These are phyloP conservation scores for Xylariaceae sp. DNA, from an alignment of 2,329 filamentous ascomycete genomes.

Conservation along the genomic window DNA sequence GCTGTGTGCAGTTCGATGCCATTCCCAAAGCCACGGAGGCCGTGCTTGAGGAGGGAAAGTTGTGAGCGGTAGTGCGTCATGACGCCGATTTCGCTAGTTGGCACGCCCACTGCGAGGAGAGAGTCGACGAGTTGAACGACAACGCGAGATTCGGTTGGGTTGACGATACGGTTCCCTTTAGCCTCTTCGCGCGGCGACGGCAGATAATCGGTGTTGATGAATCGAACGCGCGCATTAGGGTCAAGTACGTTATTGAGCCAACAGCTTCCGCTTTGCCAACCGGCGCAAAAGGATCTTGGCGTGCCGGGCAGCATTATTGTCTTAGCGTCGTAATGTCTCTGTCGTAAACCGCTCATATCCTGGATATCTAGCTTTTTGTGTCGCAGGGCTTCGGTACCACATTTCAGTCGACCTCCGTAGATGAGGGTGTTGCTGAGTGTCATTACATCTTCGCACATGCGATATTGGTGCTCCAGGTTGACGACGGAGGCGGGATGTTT, in stretches of 20 bases:
- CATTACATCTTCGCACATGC: slow-evolving; percentile 98
- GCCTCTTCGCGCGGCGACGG: slow-evolving; percentile 63
- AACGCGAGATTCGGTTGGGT: slow-evolving; percentile 73
- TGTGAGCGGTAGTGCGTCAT: slow-evolving; percentile 97
- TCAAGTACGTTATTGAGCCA: slow-evolving; percentile 71
- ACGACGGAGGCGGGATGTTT: slow-evolving; percentile 81
- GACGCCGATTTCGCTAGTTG: slow-evolving; percentile 74
- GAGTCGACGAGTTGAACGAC: slow-evolving; percentile 74
- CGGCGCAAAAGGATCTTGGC: slow-evolving; percentile 51
- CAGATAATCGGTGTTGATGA: slow-evolving; percentile 83
- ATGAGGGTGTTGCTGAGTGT: slow-evolving; percentile 86
- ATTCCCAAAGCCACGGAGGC: slow-evolving; percentile 51
- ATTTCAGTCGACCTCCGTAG: slow-evolving; percentile 85
- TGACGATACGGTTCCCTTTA: slow-evolving; percentile 81
- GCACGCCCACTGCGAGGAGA: slow-evolving; percentile 69
- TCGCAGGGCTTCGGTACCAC: slow-evolving; percentile 73
- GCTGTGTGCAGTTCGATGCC: slow-evolving; percentile 93
- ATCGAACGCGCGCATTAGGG: slow-evolving; percentile 68
- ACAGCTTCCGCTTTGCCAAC: slow-evolving; percentile 48
- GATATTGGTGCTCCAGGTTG: slow-evolving; percentile 91
- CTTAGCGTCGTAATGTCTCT: slow-evolving; percentile 52
- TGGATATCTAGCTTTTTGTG: slow-evolving; percentile 63
- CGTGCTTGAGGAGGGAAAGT: slow-evolving; percentile 72
- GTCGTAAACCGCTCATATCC: slow-evolving; percentile 53
- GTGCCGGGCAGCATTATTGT: slow-evolving; percentile 38